phyloP scores from a whole-genome alignment of 1,284 basidiomycete genomes.

The Trametes versicolor region DNA sequence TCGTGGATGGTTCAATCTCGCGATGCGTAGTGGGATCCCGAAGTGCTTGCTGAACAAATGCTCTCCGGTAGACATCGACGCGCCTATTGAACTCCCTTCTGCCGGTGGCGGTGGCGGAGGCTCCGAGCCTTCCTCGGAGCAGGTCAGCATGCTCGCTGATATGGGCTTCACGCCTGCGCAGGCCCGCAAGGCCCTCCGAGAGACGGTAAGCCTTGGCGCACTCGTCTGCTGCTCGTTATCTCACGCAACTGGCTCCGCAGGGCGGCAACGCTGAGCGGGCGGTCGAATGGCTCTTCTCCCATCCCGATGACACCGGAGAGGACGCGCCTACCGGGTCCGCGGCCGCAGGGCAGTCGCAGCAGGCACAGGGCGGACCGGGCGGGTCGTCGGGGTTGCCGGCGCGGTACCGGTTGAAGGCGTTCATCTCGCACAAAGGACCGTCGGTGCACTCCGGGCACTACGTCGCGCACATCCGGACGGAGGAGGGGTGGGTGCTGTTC shows the following conservation, averaged over 20 bases:
- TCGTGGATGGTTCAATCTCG: too few species aligned
- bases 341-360: constrained; percentile 25
- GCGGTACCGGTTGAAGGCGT: constrained; percentile 85
- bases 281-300: constrained; percentile 97
- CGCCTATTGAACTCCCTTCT: constrained; percentile 63
- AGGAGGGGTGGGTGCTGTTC: constrained; percentile 85
- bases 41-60: background rate
- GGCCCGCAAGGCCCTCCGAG: constrained; percentile 87
- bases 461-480: constrained; percentile 78
- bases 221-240: constrained; percentile 5
- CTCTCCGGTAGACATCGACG: constrained; percentile 79
- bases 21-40: background rate
- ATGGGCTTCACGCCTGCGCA: constrained; percentile 94
- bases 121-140: constrained; percentile 71
- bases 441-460: constrained; percentile 97
- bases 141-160: constrained; percentile 80
- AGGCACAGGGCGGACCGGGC: constrained; percentile 42
- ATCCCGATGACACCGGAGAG: constrained; percentile 89
- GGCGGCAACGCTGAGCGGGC: constrained; percentile 84
- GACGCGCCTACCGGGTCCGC: constrained; percentile 50
- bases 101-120: constrained; percentile 41
- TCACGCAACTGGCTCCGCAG: constrained; percentile 48
- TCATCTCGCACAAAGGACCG: constrained; percentile 97
- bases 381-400: constrained; percentile 77
- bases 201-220: constrained; percentile 70